Conservation (phyloP, 1,139 yeast genomes). For the Yamadazyma epiphylla region DNA sequence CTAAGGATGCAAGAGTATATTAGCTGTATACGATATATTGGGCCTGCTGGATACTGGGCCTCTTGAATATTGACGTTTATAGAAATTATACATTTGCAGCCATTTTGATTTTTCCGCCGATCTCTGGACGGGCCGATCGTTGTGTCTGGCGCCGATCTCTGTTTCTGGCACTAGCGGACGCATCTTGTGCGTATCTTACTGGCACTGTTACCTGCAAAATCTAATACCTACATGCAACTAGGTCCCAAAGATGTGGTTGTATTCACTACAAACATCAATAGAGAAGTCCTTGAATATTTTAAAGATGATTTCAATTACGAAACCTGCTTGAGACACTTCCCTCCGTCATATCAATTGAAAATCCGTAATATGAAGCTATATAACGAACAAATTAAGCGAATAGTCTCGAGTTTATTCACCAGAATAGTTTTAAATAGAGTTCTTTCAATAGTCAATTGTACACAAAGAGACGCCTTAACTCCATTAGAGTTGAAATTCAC, state of each 20-base stretch:
- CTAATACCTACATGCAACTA: too few relatives aligned
- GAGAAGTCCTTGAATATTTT: conserved; percentile 14
- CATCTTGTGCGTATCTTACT: too few relatives aligned
- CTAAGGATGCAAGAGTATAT: conserved; percentile 1
- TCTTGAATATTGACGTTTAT: too few relatives aligned
- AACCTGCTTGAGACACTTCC: conserved; percentile 27
- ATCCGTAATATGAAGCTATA: conserved; percentile 30
- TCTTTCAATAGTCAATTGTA: conserved; percentile 4
- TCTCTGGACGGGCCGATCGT: too few relatives aligned
- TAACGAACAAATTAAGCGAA: conserved; percentile 18
- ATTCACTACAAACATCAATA: conserved; percentile 17
- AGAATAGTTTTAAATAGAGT: conserved; percentile 22
- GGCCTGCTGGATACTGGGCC: too few relatives aligned
- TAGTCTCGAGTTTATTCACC: conserved; percentile 22
- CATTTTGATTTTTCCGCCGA: too few relatives aligned
- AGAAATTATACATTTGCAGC: too few relatives aligned
- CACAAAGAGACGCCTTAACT: conserved; percentile 15
- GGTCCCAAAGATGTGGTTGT: too few relatives aligned
- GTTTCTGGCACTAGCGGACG: too few relatives aligned
- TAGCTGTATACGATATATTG: too few relatives aligned
- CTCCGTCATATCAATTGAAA: conserved; percentile 25
- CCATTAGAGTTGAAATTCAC: conserved; percentile 20
- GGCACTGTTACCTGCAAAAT: too few relatives aligned
- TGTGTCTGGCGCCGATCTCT: too few relatives aligned
- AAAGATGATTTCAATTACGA: conserved; percentile 36